Evolutionary conservation across 1,139 yeast species (phyloP), one percentile per base, ranked within the genome.

Genomic region (Kazachstania sp.): DNA sequence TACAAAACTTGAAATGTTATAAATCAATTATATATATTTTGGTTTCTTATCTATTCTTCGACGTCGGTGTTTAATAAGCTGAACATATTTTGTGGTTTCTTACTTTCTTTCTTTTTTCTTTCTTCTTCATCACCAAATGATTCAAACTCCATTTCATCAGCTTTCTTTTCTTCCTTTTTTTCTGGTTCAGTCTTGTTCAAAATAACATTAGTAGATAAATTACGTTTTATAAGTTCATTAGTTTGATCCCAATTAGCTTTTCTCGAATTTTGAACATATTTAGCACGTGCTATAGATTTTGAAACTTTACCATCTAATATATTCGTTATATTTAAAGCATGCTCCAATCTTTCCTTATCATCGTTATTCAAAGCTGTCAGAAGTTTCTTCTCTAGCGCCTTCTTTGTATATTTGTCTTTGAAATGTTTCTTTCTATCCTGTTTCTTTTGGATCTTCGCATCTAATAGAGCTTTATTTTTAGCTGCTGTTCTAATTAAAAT

Each of bases 241-340:
- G 81, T 81, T 46, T 73, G 71, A 44, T 82, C 88, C 92, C 92
- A 83, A 15, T 81, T 83, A 1, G 85, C 69, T 62, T 82, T 83
- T 64, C 92, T 73, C 4, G 83, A 72, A 29, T 66, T 69, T 55
- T 77, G 83, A 15, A 83, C 78, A 58, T 71, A 77, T 59, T 73
- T 79, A 26, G 86, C 81, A 57, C 86, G 73, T 41, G 75, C 73
- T 34, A 80, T 74, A 57, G 86, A 79, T 55, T 78, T 79, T 51
- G 77, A 77, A 43, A 83, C 81, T 60, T 82, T 83, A 45, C 76
- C 73, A 35, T 75, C 71, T 47, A 83, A 68, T 45, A 78, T 73
- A 32, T 84, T 86, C 37, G 73, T 74, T 41, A 79, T 55, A 54
- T 73, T 76, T 38, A 72, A 64, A 3, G 79, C 79, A 55, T 78